Evolutionary conservation across 73 alveolate genomes (phyloP), one percentile per base, ranked within the genome.

Genomic region (Paraurostyla sp.): DNA sequence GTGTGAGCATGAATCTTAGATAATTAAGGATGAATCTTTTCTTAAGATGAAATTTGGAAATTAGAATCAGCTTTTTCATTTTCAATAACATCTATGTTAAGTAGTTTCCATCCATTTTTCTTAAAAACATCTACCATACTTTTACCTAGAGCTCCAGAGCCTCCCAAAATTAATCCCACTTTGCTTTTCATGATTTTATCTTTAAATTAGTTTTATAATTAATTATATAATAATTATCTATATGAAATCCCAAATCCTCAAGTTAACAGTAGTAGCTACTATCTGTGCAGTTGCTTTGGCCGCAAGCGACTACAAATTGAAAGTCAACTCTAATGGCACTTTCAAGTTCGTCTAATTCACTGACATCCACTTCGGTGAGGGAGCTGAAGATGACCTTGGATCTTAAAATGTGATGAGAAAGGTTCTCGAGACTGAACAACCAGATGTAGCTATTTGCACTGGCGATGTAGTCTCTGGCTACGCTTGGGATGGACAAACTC

Each of bases 131-230:
- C 68, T 42, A 95, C 94, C 41, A 95, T 80, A n/a, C 88, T 59
- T 85, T 81, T 90, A 11, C 98, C 98, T 0, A 95, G 88, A 25
- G 95, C 91, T n/a, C 98, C 98, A n/a, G 92, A 87, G 45, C 98
- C 98, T 45, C 98, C 98, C 38, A 95, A 76, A 0, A 93, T 51
- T 45, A 46, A 30, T 15, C 73, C 87, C 1, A 73, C 32, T 51
- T 76, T 58, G 18, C 89, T 51, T 52, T 49, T 46, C 58, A 58
- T 51, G 35, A n/a, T n/a, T n/a, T n/a, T n/a, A n/a, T n/a, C n/a
- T 65, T 65, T 65, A 65, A 33, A 49, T 13, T n/a, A 6, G 4
- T 11, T 7, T 59, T 27, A 59, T 20, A 25, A 59, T 59, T 59
- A 54, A 13, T 15, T 54, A 35, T 23, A 13, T 7, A 62, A 32